These are phyloP conservation scores for Astragalus membranaceus DNA, from an alignment of 306 rosid genomes.

Conservation along the genomic window DNA sequence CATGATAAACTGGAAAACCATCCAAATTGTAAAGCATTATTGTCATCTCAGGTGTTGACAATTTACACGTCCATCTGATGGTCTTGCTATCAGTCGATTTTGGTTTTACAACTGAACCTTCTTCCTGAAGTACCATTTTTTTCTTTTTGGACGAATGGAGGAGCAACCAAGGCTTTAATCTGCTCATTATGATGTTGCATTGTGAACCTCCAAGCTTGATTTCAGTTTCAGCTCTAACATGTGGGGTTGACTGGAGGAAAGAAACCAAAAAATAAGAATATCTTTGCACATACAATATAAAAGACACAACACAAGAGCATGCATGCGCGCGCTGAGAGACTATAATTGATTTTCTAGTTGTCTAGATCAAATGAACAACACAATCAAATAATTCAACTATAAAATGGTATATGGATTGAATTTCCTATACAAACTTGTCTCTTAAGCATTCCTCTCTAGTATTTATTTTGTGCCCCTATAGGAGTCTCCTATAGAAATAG, in stretches of 20 bases:
- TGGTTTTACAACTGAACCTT: constrained; percentile 46
- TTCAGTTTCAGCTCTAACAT: constrained; percentile 75
- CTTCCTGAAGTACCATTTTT: constrained; percentile 69
- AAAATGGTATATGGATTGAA: background rate
- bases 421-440: background rate
- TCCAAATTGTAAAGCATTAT: constrained; percentile 47
- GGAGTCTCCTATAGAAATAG: too few species aligned
- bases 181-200: constrained; percentile 67
- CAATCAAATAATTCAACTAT: background rate
- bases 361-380: background rate
- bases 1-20: constrained; percentile 65
- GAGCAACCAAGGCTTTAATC: constrained; percentile 70
- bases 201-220: constrained; percentile 68
- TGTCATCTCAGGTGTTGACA: constrained; percentile 75
- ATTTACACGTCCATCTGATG: constrained; percentile 74
- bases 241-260: constrained; percentile 45
- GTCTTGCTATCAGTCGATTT: constrained; percentile 46
- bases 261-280: background rate
- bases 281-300: constrained; percentile 10
- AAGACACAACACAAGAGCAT: background rate
- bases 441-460: too few species aligned
- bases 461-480: too few species aligned
- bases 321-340: background rate
- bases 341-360: background rate
- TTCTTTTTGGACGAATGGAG: constrained; percentile 60